phyloP scores from a whole-genome alignment of 192 early-diverging fungal species.

The Allomyces macrogynus region DNA sequence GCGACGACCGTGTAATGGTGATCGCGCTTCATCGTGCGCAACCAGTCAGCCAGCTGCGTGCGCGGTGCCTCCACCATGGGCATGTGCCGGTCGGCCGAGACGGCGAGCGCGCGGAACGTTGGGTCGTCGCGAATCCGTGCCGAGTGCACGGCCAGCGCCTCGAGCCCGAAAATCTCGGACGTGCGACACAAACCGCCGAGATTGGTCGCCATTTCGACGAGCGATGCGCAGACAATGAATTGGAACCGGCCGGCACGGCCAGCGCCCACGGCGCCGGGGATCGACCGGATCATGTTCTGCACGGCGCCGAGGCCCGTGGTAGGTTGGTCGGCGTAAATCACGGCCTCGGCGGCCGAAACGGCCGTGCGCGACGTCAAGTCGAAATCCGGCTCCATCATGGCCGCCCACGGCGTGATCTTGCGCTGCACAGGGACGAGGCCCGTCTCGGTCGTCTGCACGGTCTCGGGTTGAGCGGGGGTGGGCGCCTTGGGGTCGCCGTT shows the following conservation, averaged over 20 bases:
- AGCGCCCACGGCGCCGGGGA: too few species aligned
- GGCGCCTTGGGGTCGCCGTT: too few species aligned
- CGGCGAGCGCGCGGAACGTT: conserved; percentile 1
- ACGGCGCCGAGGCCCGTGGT: too few species aligned
- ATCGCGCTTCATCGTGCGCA: neutral
- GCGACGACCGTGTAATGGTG: conserved; percentile 2
- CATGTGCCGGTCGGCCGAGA: conserved; percentile 2
- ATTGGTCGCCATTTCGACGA: conserved; percentile 1
- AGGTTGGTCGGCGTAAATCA: too few species aligned
- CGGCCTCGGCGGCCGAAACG: too few species aligned
- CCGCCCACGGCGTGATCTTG: too few species aligned
- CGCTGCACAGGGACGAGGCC: too few species aligned
- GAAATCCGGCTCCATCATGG: too few species aligned
- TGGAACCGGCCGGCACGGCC: neutral
- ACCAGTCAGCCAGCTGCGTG: neutral
- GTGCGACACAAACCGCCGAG: conserved; percentile 3
- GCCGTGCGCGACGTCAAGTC: too few species aligned
- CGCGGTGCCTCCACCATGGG: conserved; percentile 2
- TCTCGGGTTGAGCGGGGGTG: too few species aligned
- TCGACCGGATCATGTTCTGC: too few species aligned
- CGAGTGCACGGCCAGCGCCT: neutral
- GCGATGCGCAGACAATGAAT: conserved; percentile 2
- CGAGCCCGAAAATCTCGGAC: conserved; percentile 1
- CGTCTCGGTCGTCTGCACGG: too few species aligned
- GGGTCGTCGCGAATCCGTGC: neutral